Evolutionary conservation across 805 yeast genomes (phyloP).

Genomic region (Lipomyces chichibuensis): DNA sequence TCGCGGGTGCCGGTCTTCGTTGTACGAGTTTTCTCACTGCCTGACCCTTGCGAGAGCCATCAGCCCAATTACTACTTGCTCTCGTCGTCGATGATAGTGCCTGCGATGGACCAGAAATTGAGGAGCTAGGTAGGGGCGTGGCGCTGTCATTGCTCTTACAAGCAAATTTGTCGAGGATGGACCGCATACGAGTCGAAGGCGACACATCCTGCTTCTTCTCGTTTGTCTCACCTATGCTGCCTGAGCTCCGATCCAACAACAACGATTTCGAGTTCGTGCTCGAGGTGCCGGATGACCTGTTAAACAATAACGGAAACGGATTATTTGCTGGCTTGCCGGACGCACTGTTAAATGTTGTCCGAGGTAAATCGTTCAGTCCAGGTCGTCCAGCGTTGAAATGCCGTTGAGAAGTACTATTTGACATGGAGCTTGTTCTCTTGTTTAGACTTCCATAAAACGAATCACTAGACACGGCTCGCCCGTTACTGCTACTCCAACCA

Average conservation of each 20-base stretch:
- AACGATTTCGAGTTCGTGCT: not conserved
- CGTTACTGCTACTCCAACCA: not conserved
- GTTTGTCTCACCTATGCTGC: not conserved
- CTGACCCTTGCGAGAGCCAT: constrained; percentile 15
- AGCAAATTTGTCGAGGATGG: constrained; percentile 16
- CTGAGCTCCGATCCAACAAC: not conserved
- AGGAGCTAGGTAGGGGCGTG: not conserved
- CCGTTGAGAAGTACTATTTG: constrained; percentile 1
- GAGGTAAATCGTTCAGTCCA: constrained; percentile 5
- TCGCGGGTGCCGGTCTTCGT: constrained; percentile 35
- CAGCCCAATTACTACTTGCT: not conserved
- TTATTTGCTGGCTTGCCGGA: constrained; percentile 8
- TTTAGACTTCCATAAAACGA: constrained; percentile 20
- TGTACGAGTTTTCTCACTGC: constrained; percentile 31
- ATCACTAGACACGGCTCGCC: constrained; percentile 12
- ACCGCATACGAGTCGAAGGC: constrained; percentile 22
- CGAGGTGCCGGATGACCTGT: constrained; percentile 2
- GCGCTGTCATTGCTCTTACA: constrained; percentile 6
- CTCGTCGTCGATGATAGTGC: constrained; percentile 3
- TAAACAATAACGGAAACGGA: constrained; percentile 30
- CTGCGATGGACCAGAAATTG: not conserved
- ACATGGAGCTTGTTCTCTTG: constrained; percentile 5
- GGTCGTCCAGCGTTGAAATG: not conserved
- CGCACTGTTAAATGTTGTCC: constrained; percentile 5
- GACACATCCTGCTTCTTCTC: constrained; percentile 4